Evolutionary conservation across 192 early-diverging fungal genomes (phyloP).

Genomic region (Coemansia javaensis): DNA sequence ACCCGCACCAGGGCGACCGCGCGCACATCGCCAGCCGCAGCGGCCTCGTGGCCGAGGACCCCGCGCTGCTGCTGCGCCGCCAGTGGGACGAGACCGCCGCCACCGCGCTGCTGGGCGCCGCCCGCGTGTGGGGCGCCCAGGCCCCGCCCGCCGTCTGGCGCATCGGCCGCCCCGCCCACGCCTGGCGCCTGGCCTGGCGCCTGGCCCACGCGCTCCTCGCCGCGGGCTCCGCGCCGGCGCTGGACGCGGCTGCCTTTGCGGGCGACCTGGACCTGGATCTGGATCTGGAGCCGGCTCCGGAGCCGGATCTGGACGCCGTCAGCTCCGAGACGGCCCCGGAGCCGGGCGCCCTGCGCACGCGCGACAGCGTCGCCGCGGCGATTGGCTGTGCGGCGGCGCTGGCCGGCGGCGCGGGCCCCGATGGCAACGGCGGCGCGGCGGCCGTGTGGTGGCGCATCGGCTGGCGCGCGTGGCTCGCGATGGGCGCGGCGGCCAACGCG

Average conservation of each 20-base stretch:
- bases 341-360: constrained; percentile 14
- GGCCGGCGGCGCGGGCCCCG: neutral
- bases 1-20: constrained; percentile 3
- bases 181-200: constrained; percentile 25
- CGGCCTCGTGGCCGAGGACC: constrained; percentile 43
- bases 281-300: neutral
- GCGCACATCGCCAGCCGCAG: constrained; percentile 20
- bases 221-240: constrained; percentile 3
- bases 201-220: constrained; percentile 12
- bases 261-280: neutral
- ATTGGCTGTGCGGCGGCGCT: constrained; percentile 16
- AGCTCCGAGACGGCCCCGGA: neutral
- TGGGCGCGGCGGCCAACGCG: constrained; percentile 13
- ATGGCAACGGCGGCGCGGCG: neutral
- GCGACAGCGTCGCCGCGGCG: constrained; percentile 23
- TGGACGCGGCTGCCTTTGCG: too few species aligned
- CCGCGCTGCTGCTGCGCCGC: constrained; percentile 10
- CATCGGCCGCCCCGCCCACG: constrained; percentile 10
- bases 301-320: neutral
- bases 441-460: constrained; percentile 18
- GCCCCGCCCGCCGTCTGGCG: neutral
- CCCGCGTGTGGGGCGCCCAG: constrained; percentile 15
- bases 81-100: constrained; percentile 50
- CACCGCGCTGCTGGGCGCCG: constrained; percentile 29
- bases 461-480: constrained; percentile 25